These are phyloP conservation scores for Aspergillus sp. DNA, from an alignment of 2,329 filamentous ascomycete species.

Conservation along the genomic window DNA sequence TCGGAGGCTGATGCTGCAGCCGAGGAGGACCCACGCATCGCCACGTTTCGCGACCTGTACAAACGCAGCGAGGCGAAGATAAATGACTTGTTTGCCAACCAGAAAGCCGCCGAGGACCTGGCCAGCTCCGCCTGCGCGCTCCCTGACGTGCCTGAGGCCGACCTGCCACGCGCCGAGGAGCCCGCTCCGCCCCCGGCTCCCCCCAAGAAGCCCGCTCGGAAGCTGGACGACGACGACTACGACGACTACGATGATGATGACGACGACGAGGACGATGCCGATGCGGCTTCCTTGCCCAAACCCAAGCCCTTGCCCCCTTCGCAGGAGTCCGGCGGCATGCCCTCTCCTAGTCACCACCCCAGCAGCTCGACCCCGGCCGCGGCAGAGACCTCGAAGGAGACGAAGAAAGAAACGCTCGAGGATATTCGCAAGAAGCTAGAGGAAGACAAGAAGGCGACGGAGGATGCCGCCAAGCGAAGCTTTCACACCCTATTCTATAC, in stretches of 20 bases:
- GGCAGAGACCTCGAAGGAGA: conserved; percentile 58
- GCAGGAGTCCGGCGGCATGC: conserved; percentile 60
- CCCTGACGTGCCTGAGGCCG: conserved; percentile 35
- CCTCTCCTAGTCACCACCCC: conserved; percentile 68
- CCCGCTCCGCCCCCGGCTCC: conserved; percentile 44
- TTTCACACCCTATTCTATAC: conserved; percentile 96
- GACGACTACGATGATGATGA: conserved; percentile 61
- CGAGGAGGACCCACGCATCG: conserved; percentile 68
- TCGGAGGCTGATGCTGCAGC: conserved; percentile 57
- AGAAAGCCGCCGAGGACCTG: conserved; percentile 29
- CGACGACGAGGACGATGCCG: conserved; percentile 58
- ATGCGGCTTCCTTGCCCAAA: conserved; percentile 51
- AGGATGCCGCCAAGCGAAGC: conserved; percentile 83
- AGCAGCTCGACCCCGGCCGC: conserved; percentile 63
- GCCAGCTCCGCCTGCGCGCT: conserved; percentile 50
- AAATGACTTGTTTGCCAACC: conserved; percentile 66
- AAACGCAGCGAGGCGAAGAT: conserved; percentile 75
- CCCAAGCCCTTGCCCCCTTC: conserved; percentile 52
- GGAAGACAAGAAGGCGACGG: conserved; percentile 84
- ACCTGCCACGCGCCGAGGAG: conserved; percentile 50
- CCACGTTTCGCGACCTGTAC: conserved; percentile 75
- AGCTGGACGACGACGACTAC: conserved; percentile 77
- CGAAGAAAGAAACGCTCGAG: conserved; percentile 68
- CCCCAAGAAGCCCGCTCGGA: conserved; percentile 62
- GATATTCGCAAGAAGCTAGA: conserved; percentile 92